phyloP scores from a whole-genome alignment of 2,329 filamentous ascomycete species.

The Aphanoascus verrucosus region DNA sequence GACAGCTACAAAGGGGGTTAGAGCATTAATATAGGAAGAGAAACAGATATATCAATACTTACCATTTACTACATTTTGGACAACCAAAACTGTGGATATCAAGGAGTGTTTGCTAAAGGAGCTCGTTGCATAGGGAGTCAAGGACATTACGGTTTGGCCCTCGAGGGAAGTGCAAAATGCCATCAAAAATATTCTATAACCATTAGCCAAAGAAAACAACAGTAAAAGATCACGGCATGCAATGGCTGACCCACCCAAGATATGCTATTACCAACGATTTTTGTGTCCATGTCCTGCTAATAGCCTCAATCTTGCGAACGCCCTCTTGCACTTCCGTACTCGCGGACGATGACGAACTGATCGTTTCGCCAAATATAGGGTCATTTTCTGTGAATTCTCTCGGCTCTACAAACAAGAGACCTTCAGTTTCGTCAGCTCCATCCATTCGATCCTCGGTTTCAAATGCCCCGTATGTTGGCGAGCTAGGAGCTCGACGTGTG shows the following conservation, averaged over 20 bases:
- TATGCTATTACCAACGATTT: slow-evolving; percentile 31
- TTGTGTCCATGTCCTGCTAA: slow-evolving; percentile 43
- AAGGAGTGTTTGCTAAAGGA: slow-evolving; percentile 54
- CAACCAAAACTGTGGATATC: slow-evolving; percentile 53
- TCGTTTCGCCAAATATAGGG: slow-evolving; percentile 6
- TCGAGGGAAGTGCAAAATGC: slow-evolving; percentile 58
- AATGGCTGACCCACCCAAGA: slow-evolving; percentile 3
- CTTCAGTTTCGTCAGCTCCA: slow-evolving; percentile 12
- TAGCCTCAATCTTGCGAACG: slow-evolving; percentile 44
- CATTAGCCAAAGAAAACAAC: background rate
- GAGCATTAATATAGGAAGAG: slow-evolving; percentile 23
- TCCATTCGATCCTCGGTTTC: slow-evolving; percentile 14
- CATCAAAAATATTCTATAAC: slow-evolving; percentile 47
- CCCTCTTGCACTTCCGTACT: slow-evolving; percentile 34
- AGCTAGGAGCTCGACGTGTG: slow-evolving; percentile 5
- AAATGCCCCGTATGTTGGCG: slow-evolving; percentile 15
- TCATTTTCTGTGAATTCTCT: slow-evolving; percentile 8
- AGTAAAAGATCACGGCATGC: background rate
- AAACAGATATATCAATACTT: slow-evolving; percentile 12
- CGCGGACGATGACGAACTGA: slow-evolving; percentile 11
- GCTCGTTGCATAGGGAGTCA: slow-evolving; percentile 56
- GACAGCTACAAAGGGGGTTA: slow-evolving; percentile 42
- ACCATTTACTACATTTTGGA: slow-evolving; percentile 55
- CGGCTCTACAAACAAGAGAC: slow-evolving; percentile 13
- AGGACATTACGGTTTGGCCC: slow-evolving; percentile 50